Evolutionary conservation across 2,329 filamentous ascomycete species (phyloP), one percentile per base, ranked within the genome.

Genomic region (Phaeoacremonium minimum): DNA sequence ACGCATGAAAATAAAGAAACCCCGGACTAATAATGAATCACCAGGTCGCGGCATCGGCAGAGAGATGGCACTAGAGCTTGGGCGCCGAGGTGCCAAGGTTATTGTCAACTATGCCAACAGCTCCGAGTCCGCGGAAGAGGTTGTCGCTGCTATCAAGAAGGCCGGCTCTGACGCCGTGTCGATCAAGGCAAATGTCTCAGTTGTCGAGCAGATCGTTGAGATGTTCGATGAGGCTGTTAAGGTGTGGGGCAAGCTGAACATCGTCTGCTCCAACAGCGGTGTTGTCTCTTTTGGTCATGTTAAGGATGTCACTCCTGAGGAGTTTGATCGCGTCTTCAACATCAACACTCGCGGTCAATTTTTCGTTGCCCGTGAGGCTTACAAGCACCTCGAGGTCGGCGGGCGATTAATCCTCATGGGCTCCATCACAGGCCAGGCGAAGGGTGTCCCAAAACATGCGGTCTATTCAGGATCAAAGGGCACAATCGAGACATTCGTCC

Each of bases 381-480:
- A 83, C 69, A 80, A 81, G 61, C 65, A 83, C 57, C 71, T 87
- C 37, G 75, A 82, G 63, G 63, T 78, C 26, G 77, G 80, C 39
- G 83, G 84, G 33, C 73, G 83, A 30, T 67, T 88, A 48, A 83
- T 89, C 59, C 69, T 89, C 18, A 88, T 85, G 78, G 77, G 74
- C 18, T 83, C 75, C 40, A 87, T 87, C 58, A 83, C 82, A 1
- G 61, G 83, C 56, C 60, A 83, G 66, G 83, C 62, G 39, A 74
- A 78, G 56, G 81, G 75, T 33, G 81, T 88, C 14, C 80, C 80
- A 42, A 77, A 80, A 53, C 84, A 88, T 57, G 72, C 80, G 12
- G 71, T 89, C 32, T 89, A 89, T 69, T 84, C 83, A 15, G 83
- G 78, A 12, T 79, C 72, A 58, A 89, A 89, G 70, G 85, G 83